Percentiles rank a stretch among this genome's conserved stretches.
Evolutionary conservation across 768 basidiomycete genomes (phyloP).

Genomic region (Pleurotus ostreatus): DNA sequence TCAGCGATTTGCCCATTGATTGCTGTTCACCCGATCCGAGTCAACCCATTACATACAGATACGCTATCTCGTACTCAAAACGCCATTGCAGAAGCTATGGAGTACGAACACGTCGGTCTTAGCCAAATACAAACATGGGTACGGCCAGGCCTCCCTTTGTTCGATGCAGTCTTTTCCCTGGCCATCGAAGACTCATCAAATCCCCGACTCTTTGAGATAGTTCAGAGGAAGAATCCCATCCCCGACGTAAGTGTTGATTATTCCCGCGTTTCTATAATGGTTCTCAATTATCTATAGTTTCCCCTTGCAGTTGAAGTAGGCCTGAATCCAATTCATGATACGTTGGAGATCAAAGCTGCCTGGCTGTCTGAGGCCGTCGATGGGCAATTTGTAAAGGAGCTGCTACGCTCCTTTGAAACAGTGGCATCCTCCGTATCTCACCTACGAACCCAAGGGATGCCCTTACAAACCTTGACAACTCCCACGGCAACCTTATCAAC

Average conservation of each 20-base stretch:
- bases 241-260: constrained; percentile 23
- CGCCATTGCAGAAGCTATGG: constrained; percentile 22
- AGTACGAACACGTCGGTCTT: constrained; percentile 27
- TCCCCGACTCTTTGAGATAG: constrained; percentile 21
- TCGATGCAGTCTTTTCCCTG: constrained; percentile 28
- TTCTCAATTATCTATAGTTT: constrained; percentile 17
- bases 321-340: constrained; percentile 19
- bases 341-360: constrained; percentile 19
- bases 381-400: constrained; percentile 8
- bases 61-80: constrained; percentile 21
- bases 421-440: constrained; percentile 4
- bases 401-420: constrained; percentile 22
- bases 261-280: no score
- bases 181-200: constrained; percentile 17
- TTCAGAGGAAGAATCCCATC: constrained; percentile 25
- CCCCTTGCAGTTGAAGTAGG: constrained; percentile 27
- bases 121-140: constrained; percentile 29
- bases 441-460: background rate
- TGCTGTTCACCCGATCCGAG: constrained; percentile 25
- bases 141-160: constrained; percentile 24
- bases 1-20: constrained; percentile 25
- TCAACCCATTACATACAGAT: constrained; percentile 17
- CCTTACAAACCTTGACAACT: background rate
- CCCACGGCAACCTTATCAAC: background rate
- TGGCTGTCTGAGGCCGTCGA: constrained; percentile 18